phyloP scores from a whole-genome alignment of 106 monocot genomes.

The Apostasia shenzhenica region DNA sequence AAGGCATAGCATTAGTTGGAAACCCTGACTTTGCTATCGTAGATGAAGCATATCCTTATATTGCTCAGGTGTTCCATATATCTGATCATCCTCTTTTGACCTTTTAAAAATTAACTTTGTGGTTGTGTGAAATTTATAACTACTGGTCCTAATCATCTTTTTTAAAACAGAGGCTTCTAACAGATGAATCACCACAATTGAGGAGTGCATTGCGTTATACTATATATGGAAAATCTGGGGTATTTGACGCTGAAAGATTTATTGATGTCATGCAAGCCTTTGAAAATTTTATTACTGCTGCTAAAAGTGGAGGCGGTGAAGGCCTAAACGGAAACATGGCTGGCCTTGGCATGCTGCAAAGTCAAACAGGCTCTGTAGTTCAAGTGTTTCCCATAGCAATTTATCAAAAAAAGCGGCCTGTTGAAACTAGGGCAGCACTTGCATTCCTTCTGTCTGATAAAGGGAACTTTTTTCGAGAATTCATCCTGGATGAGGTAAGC shows the following conservation, averaged over 20 bases:
- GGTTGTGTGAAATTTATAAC: neutral
- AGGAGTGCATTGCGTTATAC: slow-evolving; percentile 80
- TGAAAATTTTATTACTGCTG: slow-evolving; percentile 88
- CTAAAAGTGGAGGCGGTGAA: slow-evolving; percentile 98
- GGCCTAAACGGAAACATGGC: slow-evolving; percentile 85
- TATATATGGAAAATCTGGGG: slow-evolving; percentile 95
- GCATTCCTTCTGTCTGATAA: slow-evolving; percentile 81
- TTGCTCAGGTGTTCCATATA: slow-evolving; percentile 65
- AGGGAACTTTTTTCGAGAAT: slow-evolving; percentile 90
- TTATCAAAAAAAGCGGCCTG: slow-evolving; percentile 45
- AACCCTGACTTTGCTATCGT: slow-evolving; percentile 96
- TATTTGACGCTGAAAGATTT: slow-evolving; percentile 96
- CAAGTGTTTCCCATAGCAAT: slow-evolving; percentile 38
- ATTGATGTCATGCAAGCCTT: slow-evolving; percentile 99
- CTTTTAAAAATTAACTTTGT: neutral
- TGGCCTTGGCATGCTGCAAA: slow-evolving; percentile 51
- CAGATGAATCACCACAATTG: slow-evolving; percentile 91
- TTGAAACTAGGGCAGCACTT: slow-evolving; percentile 81
- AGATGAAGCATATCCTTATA: slow-evolving; percentile 99
- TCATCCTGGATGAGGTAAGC: slow-evolving; percentile 91
- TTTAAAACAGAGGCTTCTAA: slow-evolving; percentile 66
- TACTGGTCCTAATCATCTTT: neutral
- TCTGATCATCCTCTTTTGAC: neutral
- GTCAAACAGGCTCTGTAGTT: slow-evolving; percentile 31
- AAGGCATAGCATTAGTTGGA: slow-evolving; percentile 97